Percentiles rank a stretch among this genome's conserved stretches.
These are phyloP conservation scores for Hypoxylon intermedium DNA, from an alignment of 495 filamentous ascomycete genomes.

Conservation along the genomic window DNA sequence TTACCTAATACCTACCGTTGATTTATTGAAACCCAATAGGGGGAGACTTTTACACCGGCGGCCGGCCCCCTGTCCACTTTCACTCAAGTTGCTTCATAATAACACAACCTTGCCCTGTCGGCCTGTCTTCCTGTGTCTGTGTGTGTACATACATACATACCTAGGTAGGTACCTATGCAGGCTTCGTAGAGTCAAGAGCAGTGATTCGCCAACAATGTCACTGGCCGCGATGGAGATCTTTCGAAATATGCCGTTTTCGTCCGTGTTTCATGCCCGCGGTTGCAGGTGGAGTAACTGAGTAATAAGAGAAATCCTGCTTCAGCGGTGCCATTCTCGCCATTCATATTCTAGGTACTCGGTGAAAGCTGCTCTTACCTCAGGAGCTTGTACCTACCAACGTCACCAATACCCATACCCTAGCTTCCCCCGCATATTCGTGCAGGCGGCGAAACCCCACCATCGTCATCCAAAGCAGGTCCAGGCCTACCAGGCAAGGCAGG, in stretches of 20 bases:
- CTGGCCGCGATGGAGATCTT: background rate
- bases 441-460: constrained; percentile 22
- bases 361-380: constrained; percentile 8
- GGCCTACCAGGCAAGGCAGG: constrained; percentile 4
- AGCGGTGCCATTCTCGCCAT: constrained; percentile 4
- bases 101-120: background rate
- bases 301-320: constrained; percentile 26
- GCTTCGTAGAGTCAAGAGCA: background rate
- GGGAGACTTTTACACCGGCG: background rate
- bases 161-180: too few relatives aligned
- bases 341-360: background rate
- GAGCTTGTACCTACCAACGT: constrained; percentile 23
- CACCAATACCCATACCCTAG: constrained; percentile 17
- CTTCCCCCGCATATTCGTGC: constrained; percentile 31
- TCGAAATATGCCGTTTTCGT: constrained; percentile 10
- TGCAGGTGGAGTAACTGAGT: constrained; percentile 11
- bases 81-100: too few relatives aligned
- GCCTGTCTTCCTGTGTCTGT: too few relatives aligned
- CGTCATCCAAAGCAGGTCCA: constrained; percentile 21
- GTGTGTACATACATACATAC: too few relatives aligned
- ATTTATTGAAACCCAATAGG: background rate
- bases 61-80: too few relatives aligned
- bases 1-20: constrained; percentile 12
- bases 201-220: constrained; percentile 17
- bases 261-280: constrained; percentile 28